Conservation (phyloP, 257 asterid species). For the Solanum chilense region DNA sequence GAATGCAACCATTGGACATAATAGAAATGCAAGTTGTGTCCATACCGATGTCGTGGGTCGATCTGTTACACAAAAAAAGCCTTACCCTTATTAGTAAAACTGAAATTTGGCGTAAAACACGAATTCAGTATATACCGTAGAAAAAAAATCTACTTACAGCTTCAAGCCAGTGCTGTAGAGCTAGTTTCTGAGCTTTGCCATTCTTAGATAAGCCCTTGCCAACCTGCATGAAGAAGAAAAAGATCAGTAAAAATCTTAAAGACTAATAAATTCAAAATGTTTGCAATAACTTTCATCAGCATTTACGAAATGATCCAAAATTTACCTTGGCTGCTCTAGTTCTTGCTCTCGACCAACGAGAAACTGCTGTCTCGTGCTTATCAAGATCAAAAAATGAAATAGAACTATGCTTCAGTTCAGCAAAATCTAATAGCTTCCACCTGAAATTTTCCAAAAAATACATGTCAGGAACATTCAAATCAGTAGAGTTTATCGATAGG, state of each 20-base stretch:
- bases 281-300: not conserved
- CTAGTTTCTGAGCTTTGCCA: constrained; percentile 80
- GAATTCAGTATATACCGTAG: not conserved
- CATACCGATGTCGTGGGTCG: constrained; percentile 95
- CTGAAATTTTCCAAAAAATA: not conserved
- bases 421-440: constrained; percentile 90
- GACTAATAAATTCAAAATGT: not conserved
- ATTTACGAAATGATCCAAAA: not conserved
- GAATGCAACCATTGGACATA: constrained; percentile 72
- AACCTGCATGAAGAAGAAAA: constrained; percentile 27
- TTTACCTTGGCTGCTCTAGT: constrained; percentile 92
- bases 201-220: constrained; percentile 91
- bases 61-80: constrained; percentile 31
- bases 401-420: constrained; percentile 85
- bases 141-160: constrained; percentile 47
- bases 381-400: constrained; percentile 81
- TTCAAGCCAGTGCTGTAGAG: constrained; percentile 96
- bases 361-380: constrained; percentile 79
- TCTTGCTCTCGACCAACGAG: constrained; percentile 92
- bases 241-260: not conserved
- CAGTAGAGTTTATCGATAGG: not conserved
- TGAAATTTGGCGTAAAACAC: not conserved
- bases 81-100: constrained; percentile 8
- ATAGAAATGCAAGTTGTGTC: constrained; percentile 89
- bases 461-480: not conserved